phyloP scores from a whole-genome alignment of 2,329 filamentous ascomycete genomes.

The Plenodomus tracheiphilus region DNA sequence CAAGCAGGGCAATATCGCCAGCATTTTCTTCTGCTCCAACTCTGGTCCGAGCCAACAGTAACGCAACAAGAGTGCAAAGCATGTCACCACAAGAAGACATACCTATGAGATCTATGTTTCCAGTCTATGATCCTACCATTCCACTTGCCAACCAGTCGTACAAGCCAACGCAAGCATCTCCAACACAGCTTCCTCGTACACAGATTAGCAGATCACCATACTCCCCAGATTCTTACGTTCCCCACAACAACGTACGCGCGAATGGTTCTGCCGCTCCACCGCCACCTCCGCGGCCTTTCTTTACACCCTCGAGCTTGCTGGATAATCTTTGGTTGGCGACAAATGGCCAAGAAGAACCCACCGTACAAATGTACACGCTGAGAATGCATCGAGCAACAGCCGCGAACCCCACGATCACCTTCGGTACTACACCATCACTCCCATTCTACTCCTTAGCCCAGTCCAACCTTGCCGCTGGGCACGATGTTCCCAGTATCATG shows the following conservation, averaged over 20 bases:
- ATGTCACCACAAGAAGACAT: slow-evolving; percentile 39
- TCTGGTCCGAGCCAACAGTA: slow-evolving; percentile 43
- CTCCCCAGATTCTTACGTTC: slow-evolving; percentile 53
- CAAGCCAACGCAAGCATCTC: slow-evolving; percentile 67
- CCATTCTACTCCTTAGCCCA: slow-evolving; percentile 70
- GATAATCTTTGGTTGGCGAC: slow-evolving; percentile 69
- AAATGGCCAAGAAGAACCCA: slow-evolving; percentile 64
- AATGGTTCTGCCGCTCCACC: slow-evolving; percentile 24
- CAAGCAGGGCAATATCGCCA: slow-evolving; percentile 37
- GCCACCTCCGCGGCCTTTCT: slow-evolving; percentile 38
- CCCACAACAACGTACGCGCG: slow-evolving; percentile 40
- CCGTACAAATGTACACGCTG: slow-evolving; percentile 43
- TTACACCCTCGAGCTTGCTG: slow-evolving; percentile 62
- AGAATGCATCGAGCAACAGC: slow-evolving; percentile 51
- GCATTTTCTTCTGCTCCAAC: slow-evolving; percentile 42
- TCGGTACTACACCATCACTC: slow-evolving; percentile 69
- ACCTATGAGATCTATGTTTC: slow-evolving; percentile 73
- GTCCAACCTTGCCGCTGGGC: slow-evolving; percentile 52
- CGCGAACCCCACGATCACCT: slow-evolving; percentile 54
- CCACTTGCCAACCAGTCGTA: slow-evolving; percentile 71
- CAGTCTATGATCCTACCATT: slow-evolving; percentile 69
- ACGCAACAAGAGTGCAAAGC: slow-evolving; percentile 31
- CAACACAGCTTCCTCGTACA: slow-evolving; percentile 64
- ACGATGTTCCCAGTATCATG: slow-evolving; percentile 58
- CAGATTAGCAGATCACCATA: slow-evolving; percentile 70